Base-by-base conservation (phyloP, 768 basidiomycete genomes). In the Trametes villosa region DNA sequence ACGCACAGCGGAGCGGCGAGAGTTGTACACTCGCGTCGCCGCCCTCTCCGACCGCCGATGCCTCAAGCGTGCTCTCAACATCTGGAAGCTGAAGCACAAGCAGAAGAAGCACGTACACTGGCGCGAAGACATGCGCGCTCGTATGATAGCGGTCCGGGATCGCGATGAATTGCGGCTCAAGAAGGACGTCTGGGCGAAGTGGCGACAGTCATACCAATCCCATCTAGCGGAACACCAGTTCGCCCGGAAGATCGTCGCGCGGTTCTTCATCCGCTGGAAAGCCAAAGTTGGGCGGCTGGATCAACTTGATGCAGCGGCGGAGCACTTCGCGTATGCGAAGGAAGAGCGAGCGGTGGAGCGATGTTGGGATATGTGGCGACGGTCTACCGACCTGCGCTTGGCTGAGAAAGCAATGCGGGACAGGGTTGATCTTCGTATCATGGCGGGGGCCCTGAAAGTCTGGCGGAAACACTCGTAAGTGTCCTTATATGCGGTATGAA, bases 101-200 rank as follows among this genome's bases (percentile, higher is more conserved):
- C 79, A 84, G 66, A 85, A 79, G 66, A 78, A 81, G 67, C 85
- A 87, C 67, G 69, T 76, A 24, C 77, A 79, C 57, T 90, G 88
- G 87, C 81, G 86, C 30, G 75, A 82, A 48, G 87, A 83, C 51
- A 91, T 91, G 88, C 86, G 89, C 29, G 66, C 75, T 63, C 88
- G 83, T 69, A 91, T 91, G 85, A 85, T 83, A 67, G 70, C 72
- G 12, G 75, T 89, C 33, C 83, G 83, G 63, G 83, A 83, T 60
- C 84, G 76, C 60, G 79, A 80, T 57, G 86, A 89, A 29, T 58
- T 66, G 6, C 80, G 81, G 65, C 68, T 90, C 45, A 71, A 78
- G 66, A 82, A 76, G 65, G 82, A 86, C 64, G 81, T 81, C 9
- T 90, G 88, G 86, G 76, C 71, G 41, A 81, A 81, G 67, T 93